These are phyloP conservation scores for Salmacisia buchloeana DNA, from an alignment of 1,284 basidiomycete genomes.

Conservation along the genomic window DNA sequence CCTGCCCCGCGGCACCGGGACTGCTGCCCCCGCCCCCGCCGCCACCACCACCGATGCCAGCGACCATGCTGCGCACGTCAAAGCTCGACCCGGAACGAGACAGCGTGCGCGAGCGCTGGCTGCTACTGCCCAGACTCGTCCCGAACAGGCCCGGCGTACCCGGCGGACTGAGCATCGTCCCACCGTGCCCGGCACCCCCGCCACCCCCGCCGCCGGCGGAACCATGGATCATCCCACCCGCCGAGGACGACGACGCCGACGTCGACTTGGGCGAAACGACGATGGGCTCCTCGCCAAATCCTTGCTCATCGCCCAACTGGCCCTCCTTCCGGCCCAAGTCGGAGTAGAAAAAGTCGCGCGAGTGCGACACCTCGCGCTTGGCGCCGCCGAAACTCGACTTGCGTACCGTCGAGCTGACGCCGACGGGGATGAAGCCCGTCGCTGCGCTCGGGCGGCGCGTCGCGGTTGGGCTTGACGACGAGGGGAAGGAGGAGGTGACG, in stretches of 20 bases:
- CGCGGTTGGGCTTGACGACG: neutral
- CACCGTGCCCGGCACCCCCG: neutral
- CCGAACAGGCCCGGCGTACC: neutral
- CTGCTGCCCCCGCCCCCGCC: too few relatives aligned
- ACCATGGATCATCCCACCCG: neutral
- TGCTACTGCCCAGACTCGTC: neutral
- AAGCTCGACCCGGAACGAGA: neutral
- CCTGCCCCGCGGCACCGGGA: too few relatives aligned
- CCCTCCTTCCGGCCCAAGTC: neutral
- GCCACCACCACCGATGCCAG: neutral
- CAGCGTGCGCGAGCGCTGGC: neutral
- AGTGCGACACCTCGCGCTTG: neutral
- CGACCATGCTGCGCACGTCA: neutral
- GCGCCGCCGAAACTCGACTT: neutral
- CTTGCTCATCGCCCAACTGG: constrained; percentile 3
- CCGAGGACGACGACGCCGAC: neutral
- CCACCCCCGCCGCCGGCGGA: neutral
- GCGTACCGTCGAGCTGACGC: neutral
- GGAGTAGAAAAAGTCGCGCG: constrained; percentile 3
- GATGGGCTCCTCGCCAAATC: neutral
- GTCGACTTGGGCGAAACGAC: neutral
- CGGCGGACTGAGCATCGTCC: neutral
- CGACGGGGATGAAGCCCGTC: constrained; percentile 6
- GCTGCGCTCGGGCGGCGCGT: neutral
- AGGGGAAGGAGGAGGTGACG: neutral